Evolutionary conservation across 2,329 filamentous ascomycete species (phyloP).

Genomic region (Talaromyces verruculosus): DNA sequence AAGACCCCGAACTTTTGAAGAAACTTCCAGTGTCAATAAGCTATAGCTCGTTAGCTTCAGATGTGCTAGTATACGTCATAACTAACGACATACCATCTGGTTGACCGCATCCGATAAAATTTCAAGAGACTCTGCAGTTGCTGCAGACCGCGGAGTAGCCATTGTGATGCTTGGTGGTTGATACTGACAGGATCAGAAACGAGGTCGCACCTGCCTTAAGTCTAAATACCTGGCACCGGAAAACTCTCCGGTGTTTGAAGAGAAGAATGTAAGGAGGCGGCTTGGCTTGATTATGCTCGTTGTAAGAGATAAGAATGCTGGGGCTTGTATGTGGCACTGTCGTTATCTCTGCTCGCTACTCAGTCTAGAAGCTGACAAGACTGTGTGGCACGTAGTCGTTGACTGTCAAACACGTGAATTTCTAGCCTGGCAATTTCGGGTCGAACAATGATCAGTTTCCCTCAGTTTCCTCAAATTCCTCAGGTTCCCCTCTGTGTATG

Average conservation of each 20-base stretch:
- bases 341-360: background rate
- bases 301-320: conserved; percentile 1
- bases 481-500: background rate
- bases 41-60: conserved; percentile 27
- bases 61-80: background rate
- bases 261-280: conserved; percentile 10
- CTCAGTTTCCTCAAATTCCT: background rate
- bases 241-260: background rate
- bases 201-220: background rate
- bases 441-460: background rate
- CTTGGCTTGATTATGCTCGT: background rate
- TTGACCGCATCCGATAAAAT: conserved; percentile 39
- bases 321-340: background rate
- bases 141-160: conserved; percentile 14
- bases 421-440: background rate
- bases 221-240: background rate
- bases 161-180: background rate
- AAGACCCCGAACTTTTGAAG: conserved; percentile 39
- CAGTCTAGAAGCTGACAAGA: conserved; percentile 1
- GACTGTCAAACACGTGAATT: conserved; percentile 8
- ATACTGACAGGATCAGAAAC: background rate
- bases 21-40: conserved; percentile 45
- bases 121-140: conserved; percentile 38
- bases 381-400: background rate
- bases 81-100: conserved; percentile 33